Conservation (phyloP, 208 protist genomes). For the Trypanosoma scelopori region DNA sequence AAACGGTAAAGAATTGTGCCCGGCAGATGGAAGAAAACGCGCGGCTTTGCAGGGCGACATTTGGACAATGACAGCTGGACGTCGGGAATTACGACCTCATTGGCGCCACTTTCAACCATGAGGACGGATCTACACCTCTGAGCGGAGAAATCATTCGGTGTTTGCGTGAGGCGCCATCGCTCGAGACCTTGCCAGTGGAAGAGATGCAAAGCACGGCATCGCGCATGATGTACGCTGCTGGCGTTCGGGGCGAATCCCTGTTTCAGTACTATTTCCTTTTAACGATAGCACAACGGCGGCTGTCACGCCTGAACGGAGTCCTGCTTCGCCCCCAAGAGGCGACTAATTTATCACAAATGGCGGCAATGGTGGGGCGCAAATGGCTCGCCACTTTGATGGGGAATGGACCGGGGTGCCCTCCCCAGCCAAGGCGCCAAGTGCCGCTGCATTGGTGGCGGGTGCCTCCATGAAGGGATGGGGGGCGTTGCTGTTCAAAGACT, state of each 20-base stretch:
- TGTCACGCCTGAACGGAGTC: background rate
- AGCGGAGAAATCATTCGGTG: too few relatives aligned
- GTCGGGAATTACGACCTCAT: too few relatives aligned
- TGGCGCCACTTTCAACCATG: too few relatives aligned
- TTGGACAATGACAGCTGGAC: too few relatives aligned
- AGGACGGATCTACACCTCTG: too few relatives aligned
- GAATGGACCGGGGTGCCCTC: background rate
- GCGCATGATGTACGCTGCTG: slow-evolving; percentile 3
- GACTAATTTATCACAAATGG: background rate
- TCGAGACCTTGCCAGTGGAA: background rate
- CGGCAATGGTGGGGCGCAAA: background rate
- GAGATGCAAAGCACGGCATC: slow-evolving; percentile 2
- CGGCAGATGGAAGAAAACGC: too few relatives aligned
- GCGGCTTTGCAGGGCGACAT: too few relatives aligned
- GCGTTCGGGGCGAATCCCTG: background rate
- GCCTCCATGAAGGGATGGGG: slow-evolving; percentile 14
- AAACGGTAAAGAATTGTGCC: too few relatives aligned
- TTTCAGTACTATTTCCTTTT: background rate
- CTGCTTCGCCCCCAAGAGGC: background rate
- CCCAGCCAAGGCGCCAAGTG: background rate
- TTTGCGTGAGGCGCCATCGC: background rate
- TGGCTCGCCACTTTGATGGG: background rate
- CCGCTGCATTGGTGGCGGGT: background rate
- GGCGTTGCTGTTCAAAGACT: background rate
- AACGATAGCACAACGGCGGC: background rate